These are phyloP conservation scores for Diplodia mutila DNA, from an alignment of 2,329 filamentous ascomycete species.

Conservation along the genomic window DNA sequence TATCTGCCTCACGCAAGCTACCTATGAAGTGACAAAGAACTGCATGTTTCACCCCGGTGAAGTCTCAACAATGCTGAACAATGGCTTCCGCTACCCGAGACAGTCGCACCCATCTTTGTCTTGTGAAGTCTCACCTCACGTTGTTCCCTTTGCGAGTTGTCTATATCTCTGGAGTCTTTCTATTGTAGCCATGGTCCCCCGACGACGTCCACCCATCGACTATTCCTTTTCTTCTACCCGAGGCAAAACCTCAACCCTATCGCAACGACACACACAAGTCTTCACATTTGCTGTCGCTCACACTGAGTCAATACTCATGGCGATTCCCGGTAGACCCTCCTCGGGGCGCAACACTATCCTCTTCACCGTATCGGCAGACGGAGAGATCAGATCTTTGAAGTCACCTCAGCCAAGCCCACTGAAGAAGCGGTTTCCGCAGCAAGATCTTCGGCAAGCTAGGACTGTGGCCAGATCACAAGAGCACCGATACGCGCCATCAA, in stretches of 20 bases:
- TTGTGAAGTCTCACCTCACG: not conserved
- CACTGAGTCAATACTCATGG: not conserved
- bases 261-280: not conserved
- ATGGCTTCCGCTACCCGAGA: not conserved
- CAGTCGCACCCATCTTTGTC: not conserved
- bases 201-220: not conserved
- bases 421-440: not conserved
- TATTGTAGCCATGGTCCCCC: not conserved
- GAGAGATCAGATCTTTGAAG: slow-evolving; percentile 7
- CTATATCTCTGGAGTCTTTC: not conserved
- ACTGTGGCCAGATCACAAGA: not conserved
- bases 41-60: not conserved
- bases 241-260: too few relatives aligned
- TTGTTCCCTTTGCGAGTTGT: not conserved
- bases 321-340: not conserved
- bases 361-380: not conserved
- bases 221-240: not conserved
- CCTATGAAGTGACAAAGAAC: not conserved
- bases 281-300: not conserved
- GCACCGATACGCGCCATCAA: not conserved
- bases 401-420: not conserved
- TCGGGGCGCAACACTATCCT: not conserved
- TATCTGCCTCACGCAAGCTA: not conserved
- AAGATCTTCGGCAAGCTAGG: not conserved
- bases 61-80: not conserved